Evolutionary conservation across 352 stramenopile species (phyloP).

Genomic region (Phytophthora foliorum): DNA sequence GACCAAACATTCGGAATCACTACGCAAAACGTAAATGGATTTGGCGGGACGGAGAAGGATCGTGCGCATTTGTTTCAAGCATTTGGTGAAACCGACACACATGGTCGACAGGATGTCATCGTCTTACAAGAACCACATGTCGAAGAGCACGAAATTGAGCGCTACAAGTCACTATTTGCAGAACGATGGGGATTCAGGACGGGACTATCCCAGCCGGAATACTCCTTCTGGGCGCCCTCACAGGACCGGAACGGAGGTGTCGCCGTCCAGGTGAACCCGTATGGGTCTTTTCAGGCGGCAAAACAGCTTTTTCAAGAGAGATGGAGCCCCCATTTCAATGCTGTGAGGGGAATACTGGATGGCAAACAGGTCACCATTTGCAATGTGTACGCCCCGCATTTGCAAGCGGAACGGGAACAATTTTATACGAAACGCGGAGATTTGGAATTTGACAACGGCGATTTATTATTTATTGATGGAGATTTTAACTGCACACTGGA

Average conservation of each 20-base stretch:
- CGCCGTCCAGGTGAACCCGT: neutral
- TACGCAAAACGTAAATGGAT: conserved; percentile 12
- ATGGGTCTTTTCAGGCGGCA: neutral
- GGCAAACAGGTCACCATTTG: neutral
- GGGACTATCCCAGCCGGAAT: neutral
- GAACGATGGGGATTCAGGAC: conserved; percentile 6
- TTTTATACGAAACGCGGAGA: neutral
- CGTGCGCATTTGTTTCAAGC: neutral
- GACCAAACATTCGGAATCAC: conserved; percentile 6
- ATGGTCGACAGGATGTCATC: neutral
- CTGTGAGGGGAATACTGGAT: neutral
- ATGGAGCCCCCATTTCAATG: neutral
- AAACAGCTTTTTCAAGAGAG: neutral
- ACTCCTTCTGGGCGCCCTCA: neutral
- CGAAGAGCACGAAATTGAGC: neutral
- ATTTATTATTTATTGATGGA: neutral
- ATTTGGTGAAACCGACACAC: neutral
- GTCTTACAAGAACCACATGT: conserved; percentile 5
- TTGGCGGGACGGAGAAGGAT: neutral
- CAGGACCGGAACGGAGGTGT: neutral
- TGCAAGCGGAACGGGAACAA: neutral
- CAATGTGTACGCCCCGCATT: conserved; percentile 1
- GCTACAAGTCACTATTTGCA: neutral
- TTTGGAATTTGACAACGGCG: neutral
- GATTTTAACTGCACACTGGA: conserved; percentile 5